A percentile compares a stretch with the other conserved stretches of the same genome.
Conservation (phyloP, 306 rosid genomes). For the Mimosa pudica region DNA sequence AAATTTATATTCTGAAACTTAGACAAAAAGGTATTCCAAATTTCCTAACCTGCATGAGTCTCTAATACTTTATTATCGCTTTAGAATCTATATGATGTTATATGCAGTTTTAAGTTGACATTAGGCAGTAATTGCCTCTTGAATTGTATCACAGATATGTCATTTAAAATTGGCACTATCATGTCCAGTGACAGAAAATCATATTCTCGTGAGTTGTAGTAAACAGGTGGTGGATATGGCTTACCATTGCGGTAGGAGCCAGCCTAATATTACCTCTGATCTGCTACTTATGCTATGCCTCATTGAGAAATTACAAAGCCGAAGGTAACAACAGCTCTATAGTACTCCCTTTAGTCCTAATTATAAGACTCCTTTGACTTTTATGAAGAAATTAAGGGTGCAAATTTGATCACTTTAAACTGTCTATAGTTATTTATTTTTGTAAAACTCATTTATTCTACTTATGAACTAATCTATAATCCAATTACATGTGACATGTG, state of each 20-base stretch:
- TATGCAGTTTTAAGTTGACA: not conserved
- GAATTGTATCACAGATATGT: not conserved
- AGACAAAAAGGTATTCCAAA: constrained; percentile 29
- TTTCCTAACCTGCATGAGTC: not conserved
- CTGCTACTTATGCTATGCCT: constrained; percentile 12
- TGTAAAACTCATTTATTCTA: no score
- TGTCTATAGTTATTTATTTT: no score
- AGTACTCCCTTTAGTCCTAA: not conserved
- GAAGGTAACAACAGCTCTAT: constrained; percentile 21
- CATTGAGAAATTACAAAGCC: constrained; percentile 20
- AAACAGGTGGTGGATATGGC: constrained; percentile 43
- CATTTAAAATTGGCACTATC: constrained; percentile 2
- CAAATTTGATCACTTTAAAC: no score
- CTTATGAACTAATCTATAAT: no score
- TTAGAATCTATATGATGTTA: not conserved
- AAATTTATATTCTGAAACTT: constrained; percentile 12
- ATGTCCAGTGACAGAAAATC: not conserved
- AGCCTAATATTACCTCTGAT: not conserved
- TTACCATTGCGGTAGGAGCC: constrained; percentile 24
- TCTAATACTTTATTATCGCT: not conserved
- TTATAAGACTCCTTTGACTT: no score
- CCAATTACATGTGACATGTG: no score
- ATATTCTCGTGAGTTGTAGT: constrained; percentile 14
- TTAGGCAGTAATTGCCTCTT: not conserved
- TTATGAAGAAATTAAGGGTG: no score